Base-by-base conservation (phyloP, 352 stramenopile genomes). In the Blastocystis sp. region DNA sequence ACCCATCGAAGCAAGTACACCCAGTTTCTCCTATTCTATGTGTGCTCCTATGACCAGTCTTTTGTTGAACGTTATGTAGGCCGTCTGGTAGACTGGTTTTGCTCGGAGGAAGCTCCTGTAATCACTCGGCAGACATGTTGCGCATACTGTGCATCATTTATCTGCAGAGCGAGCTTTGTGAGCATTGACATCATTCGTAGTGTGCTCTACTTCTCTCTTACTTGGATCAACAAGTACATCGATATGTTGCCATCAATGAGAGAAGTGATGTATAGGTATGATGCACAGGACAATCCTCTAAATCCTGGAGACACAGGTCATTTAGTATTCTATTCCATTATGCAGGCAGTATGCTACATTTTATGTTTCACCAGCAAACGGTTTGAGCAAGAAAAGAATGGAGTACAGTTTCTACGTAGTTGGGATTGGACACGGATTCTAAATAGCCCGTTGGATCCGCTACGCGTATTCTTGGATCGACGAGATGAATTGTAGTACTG, bases 321-420 rank as follows among this genome's bases (percentile, higher is more conserved):
- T 90, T 91, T 91, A 43, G 84, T 96, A 0, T 95, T 96, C 87
- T 95, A 95, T 77, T 95, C 92, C 0, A 87, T 94, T 34, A 94
- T 97, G 50, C 96, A 98, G 91, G 96, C 96, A 18, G 95, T 96
- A 50, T 98, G 97, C 92, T 98, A 98, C 91, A 94, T 98, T 56
- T 93, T 98, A 91, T 98, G 96, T 90, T 98, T 98, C 90, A 94
- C 95, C 50, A 95, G 95, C n/a, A 91, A 95, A 50, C 93, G 95
- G 89, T 92, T 97, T 68, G 90, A 94, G 91, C 90, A 94, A 90
- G 29, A 90, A 92, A 53, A 34, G 90, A 77, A 92, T 91, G 82
- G 93, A 92, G 73, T 61, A 62, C n/a, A 63, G 37, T 84, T 80
- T 54, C 50, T 80, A 15, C 77, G 88, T 64, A 87, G 87, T 1